These are phyloP conservation scores for Cytidiella melzeri DNA, from an alignment of 768 basidiomycete species.

Conservation along the genomic window DNA sequence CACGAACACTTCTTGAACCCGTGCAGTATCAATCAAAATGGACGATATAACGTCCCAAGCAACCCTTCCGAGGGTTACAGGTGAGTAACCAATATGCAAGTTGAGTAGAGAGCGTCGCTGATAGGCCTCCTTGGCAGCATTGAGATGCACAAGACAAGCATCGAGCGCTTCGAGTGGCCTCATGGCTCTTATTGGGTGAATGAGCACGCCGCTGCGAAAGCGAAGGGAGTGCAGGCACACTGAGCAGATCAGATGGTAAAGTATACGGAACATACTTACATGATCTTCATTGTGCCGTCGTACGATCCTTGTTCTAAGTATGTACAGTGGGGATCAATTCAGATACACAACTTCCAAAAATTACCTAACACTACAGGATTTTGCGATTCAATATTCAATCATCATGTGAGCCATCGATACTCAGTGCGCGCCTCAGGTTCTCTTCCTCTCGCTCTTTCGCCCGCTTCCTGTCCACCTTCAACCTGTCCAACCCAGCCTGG, in stretches of 20 bases:
- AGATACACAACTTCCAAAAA: too few relatives aligned
- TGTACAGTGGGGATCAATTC: too few relatives aligned
- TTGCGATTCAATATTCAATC: too few relatives aligned
- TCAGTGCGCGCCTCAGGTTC: conserved; percentile 21
- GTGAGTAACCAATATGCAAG: conserved; percentile 30
- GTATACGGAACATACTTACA: too few relatives aligned
- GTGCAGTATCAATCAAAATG: conserved; percentile 78
- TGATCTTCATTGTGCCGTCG: too few relatives aligned
- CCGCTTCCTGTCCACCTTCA: conserved; percentile 51
- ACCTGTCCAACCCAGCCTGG: conserved; percentile 49
- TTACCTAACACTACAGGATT: too few relatives aligned
- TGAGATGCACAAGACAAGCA: conserved; percentile 79
- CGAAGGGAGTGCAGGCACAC: conserved; percentile 5
- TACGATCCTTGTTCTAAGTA: too few relatives aligned
- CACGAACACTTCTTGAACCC: conserved; percentile 92
- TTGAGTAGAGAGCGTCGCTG: too few relatives aligned
- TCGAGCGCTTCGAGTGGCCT: conserved; percentile 83
- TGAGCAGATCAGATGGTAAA: neutral
- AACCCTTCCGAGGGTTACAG: conserved; percentile 78
- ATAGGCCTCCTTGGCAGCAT: conserved; percentile 45
- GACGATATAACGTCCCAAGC: conserved; percentile 82
- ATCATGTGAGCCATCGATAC: conserved; percentile 5
- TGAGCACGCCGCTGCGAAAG: conserved; percentile 15
- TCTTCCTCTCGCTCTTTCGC: conserved; percentile 43
- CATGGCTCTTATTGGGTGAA: conserved; percentile 75